Evolutionary conservation across 2,329 filamentous ascomycete genomes (phyloP).

Genomic region (Neopestalotiopsis clavispora): DNA sequence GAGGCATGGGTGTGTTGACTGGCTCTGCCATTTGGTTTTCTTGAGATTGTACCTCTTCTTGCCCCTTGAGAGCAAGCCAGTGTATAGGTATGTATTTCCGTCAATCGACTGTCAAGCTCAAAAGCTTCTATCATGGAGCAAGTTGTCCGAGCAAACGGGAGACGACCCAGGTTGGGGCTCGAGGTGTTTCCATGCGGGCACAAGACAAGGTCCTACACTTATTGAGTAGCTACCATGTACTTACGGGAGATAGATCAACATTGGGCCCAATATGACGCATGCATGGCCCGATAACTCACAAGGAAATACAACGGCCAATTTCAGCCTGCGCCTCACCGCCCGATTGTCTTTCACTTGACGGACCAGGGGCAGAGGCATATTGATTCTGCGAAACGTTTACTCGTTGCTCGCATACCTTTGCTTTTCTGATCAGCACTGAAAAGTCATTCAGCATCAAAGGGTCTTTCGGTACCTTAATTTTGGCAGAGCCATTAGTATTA

Average conservation of each 20-base stretch:
- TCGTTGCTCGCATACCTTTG: too few relatives aligned
- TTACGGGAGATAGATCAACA: background rate
- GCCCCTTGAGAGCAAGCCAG: background rate
- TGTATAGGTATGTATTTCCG: background rate
- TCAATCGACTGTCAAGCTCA: background rate
- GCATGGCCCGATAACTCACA: background rate
- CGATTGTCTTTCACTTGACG: background rate
- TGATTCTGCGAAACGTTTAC: background rate
- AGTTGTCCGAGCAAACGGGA: background rate
- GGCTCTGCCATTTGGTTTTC: conserved; percentile 48
- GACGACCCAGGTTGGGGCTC: background rate
- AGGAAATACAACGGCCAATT: background rate
- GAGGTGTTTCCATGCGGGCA: background rate
- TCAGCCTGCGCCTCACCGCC: background rate
- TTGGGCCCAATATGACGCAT: conserved; percentile 10
- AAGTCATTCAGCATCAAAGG: too few relatives aligned
- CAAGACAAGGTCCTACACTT: background rate
- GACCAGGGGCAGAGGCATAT: background rate
- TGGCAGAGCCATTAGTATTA: too few relatives aligned
- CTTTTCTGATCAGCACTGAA: too few relatives aligned
- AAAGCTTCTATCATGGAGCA: background rate
- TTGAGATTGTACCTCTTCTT: too few relatives aligned
- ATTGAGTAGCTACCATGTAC: background rate
- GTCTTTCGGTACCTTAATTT: too few relatives aligned
- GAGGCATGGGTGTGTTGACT: conserved; percentile 50